These are phyloP conservation scores for Ogataea thermomethanolica DNA, from an alignment of 805 yeast genomes.

Conservation along the genomic window DNA sequence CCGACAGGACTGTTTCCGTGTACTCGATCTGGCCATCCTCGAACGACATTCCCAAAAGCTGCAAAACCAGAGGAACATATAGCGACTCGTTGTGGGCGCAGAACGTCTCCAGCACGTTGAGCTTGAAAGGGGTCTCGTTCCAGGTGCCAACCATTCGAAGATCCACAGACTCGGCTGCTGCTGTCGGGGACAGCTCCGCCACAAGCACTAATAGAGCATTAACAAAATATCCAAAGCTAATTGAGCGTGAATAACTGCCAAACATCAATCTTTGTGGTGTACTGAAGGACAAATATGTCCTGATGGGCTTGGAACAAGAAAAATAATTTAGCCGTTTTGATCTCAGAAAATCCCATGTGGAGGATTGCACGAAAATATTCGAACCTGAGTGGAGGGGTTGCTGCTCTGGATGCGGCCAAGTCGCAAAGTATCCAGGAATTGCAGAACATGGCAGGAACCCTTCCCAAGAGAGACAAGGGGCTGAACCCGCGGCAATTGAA, in stretches of 20 bases:
- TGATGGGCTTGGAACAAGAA: no score
- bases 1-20: slow-evolving; percentile 22
- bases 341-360: slow-evolving; percentile 3
- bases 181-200: background rate
- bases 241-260: no score
- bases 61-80: slow-evolving; percentile 34
- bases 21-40: slow-evolving; percentile 26
- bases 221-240: background rate
- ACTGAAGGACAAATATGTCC: no score
- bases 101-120: slow-evolving; percentile 41
- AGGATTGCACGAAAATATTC: slow-evolving; percentile 4
- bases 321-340: background rate
- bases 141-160: slow-evolving; percentile 28
- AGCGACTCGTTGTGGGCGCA: slow-evolving; percentile 35
- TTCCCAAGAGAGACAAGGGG: slow-evolving; percentile 17
- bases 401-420: slow-evolving; percentile 1
- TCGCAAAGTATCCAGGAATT: slow-evolving; percentile 2
- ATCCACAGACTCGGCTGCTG: slow-evolving; percentile 21
- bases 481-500: slow-evolving; percentile 49
- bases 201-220: background rate
- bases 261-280: no score
- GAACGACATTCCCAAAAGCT: slow-evolving; percentile 26
- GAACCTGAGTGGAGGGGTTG: slow-evolving; percentile 1
- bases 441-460: background rate
- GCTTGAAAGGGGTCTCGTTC: slow-evolving; percentile 38